Percentiles rank a stretch among this genome's conserved stretches.
These are phyloP conservation scores for Monilinia laxa DNA, from an alignment of 2,329 filamentous ascomycete genomes.

Conservation along the genomic window DNA sequence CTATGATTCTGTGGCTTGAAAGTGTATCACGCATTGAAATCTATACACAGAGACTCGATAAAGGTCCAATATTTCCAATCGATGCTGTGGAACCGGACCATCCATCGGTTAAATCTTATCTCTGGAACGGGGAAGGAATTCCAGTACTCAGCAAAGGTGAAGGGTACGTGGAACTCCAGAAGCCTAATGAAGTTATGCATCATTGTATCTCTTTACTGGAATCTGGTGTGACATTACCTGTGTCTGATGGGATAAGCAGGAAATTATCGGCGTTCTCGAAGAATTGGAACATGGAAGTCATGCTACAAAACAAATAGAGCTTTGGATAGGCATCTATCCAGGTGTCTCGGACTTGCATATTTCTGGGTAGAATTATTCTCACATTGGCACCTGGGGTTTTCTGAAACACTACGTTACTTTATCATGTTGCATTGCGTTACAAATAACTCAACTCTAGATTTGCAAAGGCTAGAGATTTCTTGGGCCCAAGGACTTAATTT, in stretches of 20 bases:
- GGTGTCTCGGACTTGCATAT: conserved; percentile 3
- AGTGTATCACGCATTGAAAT: conserved; percentile 54
- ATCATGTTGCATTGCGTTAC: neutral
- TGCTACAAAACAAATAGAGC: conserved; percentile 25
- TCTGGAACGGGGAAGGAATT: conserved; percentile 53
- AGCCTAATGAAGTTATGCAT: conserved; percentile 49
- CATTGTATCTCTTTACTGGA: conserved; percentile 55
- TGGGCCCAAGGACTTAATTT: neutral
- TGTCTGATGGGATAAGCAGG: conserved; percentile 54
- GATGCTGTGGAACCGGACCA: conserved; percentile 53
- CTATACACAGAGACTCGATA: conserved; percentile 36
- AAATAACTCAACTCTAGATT: neutral
- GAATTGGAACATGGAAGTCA: conserved; percentile 37
- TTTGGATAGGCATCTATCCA: conserved; percentile 44
- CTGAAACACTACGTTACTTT: neutral
- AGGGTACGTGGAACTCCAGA: conserved; percentile 46
- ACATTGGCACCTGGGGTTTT: neutral
- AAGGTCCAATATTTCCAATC: conserved; percentile 48
- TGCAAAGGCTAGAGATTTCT: neutral
- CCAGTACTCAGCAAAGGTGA: conserved; percentile 53
- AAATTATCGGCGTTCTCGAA: conserved; percentile 49
- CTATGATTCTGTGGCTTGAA: conserved; percentile 62
- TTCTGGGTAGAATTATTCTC: neutral
- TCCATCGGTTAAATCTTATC: conserved; percentile 50
- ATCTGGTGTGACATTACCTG: conserved; percentile 51